phyloP scores from a whole-genome alignment of 2,329 filamentous ascomycete genomes.

The Colletotrichum tropicale region DNA sequence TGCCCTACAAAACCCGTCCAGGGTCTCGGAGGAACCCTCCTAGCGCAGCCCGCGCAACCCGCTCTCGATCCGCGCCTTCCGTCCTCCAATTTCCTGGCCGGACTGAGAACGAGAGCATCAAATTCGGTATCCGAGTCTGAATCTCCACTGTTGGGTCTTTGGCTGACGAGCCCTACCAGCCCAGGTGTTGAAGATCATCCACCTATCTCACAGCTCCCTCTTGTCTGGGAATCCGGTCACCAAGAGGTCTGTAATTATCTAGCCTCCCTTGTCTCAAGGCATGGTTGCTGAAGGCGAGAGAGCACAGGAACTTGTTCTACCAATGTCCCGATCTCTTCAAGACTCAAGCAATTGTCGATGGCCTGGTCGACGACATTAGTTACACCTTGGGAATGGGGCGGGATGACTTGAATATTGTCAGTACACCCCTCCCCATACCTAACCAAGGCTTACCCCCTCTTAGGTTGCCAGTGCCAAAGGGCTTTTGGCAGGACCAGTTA shows the following conservation, averaged over 20 bases:
- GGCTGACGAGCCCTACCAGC: constrained; percentile 39
- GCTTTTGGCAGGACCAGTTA: constrained; percentile 65
- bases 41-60: not conserved
- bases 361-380: constrained; percentile 76
- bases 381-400: constrained; percentile 70
- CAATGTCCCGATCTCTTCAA: constrained; percentile 75
- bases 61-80: not conserved
- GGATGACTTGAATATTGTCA: constrained; percentile 72
- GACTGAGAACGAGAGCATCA: constrained; percentile 49
- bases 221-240: constrained; percentile 59
- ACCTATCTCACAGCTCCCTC: constrained; percentile 64
- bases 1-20: constrained; percentile 48
- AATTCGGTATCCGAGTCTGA: too few species aligned
- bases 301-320: constrained; percentile 78
- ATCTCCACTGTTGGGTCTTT: too few species aligned
- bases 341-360: constrained; percentile 71
- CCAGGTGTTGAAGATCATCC: constrained; percentile 61
- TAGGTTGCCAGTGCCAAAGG: constrained; percentile 79
- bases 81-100: constrained; percentile 51
- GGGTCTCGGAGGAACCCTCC: not conserved
- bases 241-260: constrained; percentile 57
- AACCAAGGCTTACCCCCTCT: not conserved
- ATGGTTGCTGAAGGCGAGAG: not conserved
- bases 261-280: too few species aligned
- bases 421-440: constrained; percentile 22